A percentile compares a stretch with the other conserved stretches of the same genome.
phyloP scores from a whole-genome alignment of 2,329 filamentous ascomycete genomes.

The Neopestalotiopsis clavispora region DNA sequence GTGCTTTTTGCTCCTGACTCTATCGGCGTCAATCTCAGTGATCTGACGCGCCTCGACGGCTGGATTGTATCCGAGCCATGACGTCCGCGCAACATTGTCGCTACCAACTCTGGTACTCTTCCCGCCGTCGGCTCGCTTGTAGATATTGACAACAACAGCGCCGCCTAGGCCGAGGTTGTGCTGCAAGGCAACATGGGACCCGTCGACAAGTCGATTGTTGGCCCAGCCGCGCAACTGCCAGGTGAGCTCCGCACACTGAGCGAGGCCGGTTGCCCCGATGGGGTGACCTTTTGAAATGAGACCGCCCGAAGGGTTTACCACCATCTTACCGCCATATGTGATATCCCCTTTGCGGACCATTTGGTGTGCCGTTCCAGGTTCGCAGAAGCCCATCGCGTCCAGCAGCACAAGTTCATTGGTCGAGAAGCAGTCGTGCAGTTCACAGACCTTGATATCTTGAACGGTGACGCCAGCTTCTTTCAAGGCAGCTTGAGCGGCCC shows the following conservation, averaged over 20 bases:
- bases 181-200: conserved; percentile 79
- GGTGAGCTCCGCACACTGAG: conserved; percentile 91
- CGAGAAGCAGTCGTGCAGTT: conserved; percentile 96
- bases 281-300: conserved; percentile 97
- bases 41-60: conserved; percentile 70
- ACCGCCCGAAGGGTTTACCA: conserved; percentile 93
- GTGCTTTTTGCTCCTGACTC: no score
- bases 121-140: conserved; percentile 80
- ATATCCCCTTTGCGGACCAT: conserved; percentile 87
- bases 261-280: conserved; percentile 90
- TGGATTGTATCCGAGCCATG: conserved; percentile 81
- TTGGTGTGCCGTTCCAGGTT: conserved; percentile 86
- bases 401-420: conserved; percentile 92
- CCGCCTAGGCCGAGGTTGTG: conserved; percentile 94
- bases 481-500: conserved; percentile 72
- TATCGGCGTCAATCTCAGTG: no score
- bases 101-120: conserved; percentile 63
- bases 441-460: conserved; percentile 80
- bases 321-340: conserved; percentile 82
- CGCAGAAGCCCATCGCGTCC: conserved; percentile 81
- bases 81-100: conserved; percentile 47
- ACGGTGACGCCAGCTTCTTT: conserved; percentile 73
- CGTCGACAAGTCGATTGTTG: conserved; percentile 76
- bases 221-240: conserved; percentile 98
- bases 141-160: conserved; percentile 88